phyloP scores from a whole-genome alignment of 371 early-diverging fungal genomes.

The Mortierella sp. region DNA sequence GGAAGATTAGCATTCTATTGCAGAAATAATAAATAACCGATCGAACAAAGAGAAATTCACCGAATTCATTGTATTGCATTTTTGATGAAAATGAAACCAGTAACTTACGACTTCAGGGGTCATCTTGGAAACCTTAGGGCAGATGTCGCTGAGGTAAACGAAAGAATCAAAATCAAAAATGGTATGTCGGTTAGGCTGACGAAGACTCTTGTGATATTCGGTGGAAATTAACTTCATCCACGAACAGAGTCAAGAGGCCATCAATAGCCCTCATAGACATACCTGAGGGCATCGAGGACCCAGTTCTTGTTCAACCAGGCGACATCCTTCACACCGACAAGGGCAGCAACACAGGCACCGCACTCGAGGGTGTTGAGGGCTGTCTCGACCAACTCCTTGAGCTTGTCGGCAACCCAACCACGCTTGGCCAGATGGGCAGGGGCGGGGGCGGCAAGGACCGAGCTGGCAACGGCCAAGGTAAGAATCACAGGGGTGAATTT shows the following conservation, averaged over 20 bases:
- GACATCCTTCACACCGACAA: conserved; percentile 47
- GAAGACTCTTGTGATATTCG: neutral
- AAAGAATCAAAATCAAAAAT: neutral
- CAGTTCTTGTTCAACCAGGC: conserved; percentile 56
- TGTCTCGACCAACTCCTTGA: conserved; percentile 32
- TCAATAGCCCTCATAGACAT: neutral
- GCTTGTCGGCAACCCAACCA: conserved; percentile 35
- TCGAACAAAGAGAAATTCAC: neutral
- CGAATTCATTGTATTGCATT: neutral
- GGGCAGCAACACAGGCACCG: conserved; percentile 53
- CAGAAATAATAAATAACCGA: neutral
- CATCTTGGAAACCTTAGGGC: conserved; percentile 18
- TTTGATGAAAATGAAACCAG: neutral
- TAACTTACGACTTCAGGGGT: conserved; percentile 42
- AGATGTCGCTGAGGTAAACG: conserved; percentile 2
- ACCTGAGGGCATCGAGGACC: conserved; percentile 44
- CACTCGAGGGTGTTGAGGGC: conserved; percentile 42
- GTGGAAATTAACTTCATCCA: too few relatives aligned
- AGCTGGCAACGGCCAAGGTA: conserved; percentile 31
- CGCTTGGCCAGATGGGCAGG: conserved; percentile 42
- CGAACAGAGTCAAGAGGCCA: too few relatives aligned
- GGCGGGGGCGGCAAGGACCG: conserved; percentile 42
- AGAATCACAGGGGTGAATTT: conserved; percentile 26
- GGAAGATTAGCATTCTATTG: conserved; percentile 9
- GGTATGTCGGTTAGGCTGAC: neutral